Conservation (phyloP, 495 filamentous ascomycete species). For the Aspergillus nidulans region DNA sequence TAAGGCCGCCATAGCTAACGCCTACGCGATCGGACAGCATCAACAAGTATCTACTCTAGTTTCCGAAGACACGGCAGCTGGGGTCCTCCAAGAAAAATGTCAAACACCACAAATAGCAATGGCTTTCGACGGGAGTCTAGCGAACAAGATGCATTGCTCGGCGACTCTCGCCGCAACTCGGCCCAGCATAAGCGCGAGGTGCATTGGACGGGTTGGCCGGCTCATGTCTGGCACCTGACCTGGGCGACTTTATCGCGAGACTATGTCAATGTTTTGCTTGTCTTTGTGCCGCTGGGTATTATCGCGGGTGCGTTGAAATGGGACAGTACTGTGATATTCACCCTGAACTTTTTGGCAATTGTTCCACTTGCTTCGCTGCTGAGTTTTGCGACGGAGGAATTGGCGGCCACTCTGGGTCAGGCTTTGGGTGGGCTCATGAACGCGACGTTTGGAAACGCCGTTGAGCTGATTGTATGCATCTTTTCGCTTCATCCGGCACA, state of each 20-base stretch:
- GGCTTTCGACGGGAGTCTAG: conserved; percentile 19
- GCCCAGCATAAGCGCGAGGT: conserved; percentile 33
- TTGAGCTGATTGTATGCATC: conserved; percentile 86
- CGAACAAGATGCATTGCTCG: conserved; percentile 33
- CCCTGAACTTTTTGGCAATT: conserved; percentile 93
- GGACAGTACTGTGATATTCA: conserved; percentile 74
- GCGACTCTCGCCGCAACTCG: conserved; percentile 19
- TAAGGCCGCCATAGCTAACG: conserved; percentile 9
- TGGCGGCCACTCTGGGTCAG: conserved; percentile 78
- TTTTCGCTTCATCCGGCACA: neutral
- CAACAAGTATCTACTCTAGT: conserved; percentile 25
- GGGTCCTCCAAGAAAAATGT: conserved; percentile 32
- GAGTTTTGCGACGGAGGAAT: conserved; percentile 93
- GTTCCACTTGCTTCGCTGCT: conserved; percentile 88
- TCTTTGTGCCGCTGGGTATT: conserved; percentile 90
- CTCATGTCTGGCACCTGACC: conserved; percentile 43
- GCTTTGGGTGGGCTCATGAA: conserved; percentile 90
- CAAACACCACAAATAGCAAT: conserved; percentile 22
- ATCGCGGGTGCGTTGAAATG: conserved; percentile 66
- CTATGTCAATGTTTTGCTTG: conserved; percentile 79
- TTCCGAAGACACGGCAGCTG: conserved; percentile 33
- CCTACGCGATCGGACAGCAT: conserved; percentile 15
- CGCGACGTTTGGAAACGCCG: conserved; percentile 95
- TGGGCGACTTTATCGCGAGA: conserved; percentile 57
- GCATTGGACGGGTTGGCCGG: conserved; percentile 54